Percentiles rank a stretch among this genome's conserved stretches.
These are phyloP conservation scores for Dryas integrifolia DNA, from an alignment of 331 rosid genomes.

Conservation along the genomic window DNA sequence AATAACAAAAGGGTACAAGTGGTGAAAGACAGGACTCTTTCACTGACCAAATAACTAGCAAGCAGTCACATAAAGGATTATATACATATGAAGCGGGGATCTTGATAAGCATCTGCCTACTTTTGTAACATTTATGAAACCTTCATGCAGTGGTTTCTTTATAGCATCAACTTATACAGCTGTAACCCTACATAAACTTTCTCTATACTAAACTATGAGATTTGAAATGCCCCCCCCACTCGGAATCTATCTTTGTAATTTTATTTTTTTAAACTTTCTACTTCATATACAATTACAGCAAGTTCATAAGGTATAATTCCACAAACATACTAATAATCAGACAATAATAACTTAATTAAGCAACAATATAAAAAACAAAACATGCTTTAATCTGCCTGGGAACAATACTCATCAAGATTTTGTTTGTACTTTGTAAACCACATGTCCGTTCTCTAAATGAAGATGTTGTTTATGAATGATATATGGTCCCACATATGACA, in stretches of 20 bases:
- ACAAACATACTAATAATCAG: not conserved
- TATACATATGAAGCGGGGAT: not conserved
- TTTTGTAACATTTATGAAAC: not conserved
- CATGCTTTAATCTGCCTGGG: not conserved
- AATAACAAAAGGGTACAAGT: not conserved
- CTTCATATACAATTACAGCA: not conserved
- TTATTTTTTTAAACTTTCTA: not conserved
- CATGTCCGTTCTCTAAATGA: not conserved
- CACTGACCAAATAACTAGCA: not conserved
- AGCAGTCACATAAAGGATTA: not conserved
- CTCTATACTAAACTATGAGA: not conserved
- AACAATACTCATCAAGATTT: not conserved
- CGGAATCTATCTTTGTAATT: not conserved
- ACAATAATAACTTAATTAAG: not conserved
- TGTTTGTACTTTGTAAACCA: not conserved
- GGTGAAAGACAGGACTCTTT: not conserved
- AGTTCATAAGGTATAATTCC: not conserved
- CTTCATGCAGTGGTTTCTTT: not conserved
- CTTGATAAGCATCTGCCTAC: constrained; percentile 1
- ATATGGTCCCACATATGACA: not conserved
- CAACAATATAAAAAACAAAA: not conserved
- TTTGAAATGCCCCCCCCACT: not conserved
- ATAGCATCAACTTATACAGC: not conserved
- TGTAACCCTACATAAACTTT: not conserved
- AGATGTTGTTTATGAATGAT: not conserved